Evolutionary conservation across 1,139 yeast genomes (phyloP).

Genomic region (Kodamaea suecica): DNA sequence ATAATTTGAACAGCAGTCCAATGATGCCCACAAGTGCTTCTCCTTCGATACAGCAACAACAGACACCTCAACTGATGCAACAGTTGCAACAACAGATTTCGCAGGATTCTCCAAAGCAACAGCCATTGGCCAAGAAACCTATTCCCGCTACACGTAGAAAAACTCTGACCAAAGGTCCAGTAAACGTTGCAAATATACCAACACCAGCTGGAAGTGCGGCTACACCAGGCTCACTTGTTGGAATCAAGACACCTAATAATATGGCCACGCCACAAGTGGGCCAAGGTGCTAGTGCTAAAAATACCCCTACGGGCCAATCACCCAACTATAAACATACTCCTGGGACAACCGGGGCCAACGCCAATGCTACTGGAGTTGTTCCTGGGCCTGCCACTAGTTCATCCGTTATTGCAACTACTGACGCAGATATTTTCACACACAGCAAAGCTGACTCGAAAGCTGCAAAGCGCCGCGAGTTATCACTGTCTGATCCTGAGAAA

Average conservation of each 20-base stretch:
- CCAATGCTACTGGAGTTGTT: constrained; percentile 11
- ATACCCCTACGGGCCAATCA: constrained; percentile 42
- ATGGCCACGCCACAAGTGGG: constrained; percentile 44
- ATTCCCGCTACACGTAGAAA: constrained; percentile 25
- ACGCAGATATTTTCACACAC: constrained; percentile 24
- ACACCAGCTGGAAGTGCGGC: constrained; percentile 40
- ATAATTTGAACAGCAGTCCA: constrained; percentile 21
- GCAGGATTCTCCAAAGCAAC: constrained; percentile 7
- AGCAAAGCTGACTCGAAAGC: constrained; percentile 30
- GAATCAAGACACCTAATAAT: constrained; percentile 46
- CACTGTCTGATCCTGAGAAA: constrained; percentile 44
- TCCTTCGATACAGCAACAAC: constrained; percentile 20
- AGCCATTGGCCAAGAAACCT: constrained; percentile 7
- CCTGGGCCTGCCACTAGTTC: constrained; percentile 8
- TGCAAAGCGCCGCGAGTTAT: constrained; percentile 46
- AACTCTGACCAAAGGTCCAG: constrained; percentile 21
- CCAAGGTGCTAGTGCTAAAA: constrained; percentile 36
- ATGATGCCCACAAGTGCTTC: constrained; percentile 23
- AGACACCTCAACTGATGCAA: constrained; percentile 13
- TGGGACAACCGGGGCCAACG: constrained; percentile 12
- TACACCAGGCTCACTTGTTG: constrained; percentile 42
- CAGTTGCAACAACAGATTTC: constrained; percentile 11
- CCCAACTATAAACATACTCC: constrained; percentile 25
- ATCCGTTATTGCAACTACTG: constrained; percentile 16
- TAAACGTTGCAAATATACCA: constrained; percentile 22